phyloP scores from a whole-genome alignment of 2,329 filamentous ascomycete species.

The Pestalotiopsis sp. region DNA sequence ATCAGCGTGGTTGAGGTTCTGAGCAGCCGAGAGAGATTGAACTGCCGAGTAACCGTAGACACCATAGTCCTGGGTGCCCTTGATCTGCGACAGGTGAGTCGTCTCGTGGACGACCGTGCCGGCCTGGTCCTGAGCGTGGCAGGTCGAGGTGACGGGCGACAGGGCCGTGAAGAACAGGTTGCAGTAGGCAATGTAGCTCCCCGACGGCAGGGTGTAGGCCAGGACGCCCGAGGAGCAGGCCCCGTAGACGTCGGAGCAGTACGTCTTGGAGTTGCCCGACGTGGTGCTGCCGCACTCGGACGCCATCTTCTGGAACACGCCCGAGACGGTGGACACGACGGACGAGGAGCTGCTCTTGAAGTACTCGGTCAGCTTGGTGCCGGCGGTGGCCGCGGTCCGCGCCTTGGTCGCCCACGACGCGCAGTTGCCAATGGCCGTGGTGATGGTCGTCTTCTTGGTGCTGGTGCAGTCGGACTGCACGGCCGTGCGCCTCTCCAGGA shows the following conservation, averaged over 20 bases:
- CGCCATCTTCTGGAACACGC: slow-evolving; percentile 54
- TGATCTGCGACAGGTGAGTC: slow-evolving; percentile 61
- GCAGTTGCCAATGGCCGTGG: neutral
- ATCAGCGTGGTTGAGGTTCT: slow-evolving; percentile 67
- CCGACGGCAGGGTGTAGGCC: slow-evolving; percentile 62
- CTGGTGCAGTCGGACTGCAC: slow-evolving; percentile 13
- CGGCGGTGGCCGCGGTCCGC: neutral
- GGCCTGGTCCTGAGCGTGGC: slow-evolving; percentile 67
- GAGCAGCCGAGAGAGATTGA: slow-evolving; percentile 42
- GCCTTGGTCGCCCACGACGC: neutral
- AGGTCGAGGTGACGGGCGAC: slow-evolving; percentile 48
- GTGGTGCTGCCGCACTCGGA: slow-evolving; percentile 56
- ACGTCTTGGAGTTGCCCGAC: slow-evolving; percentile 52
- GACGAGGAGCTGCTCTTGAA: slow-evolving; percentile 60
- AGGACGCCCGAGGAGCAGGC: slow-evolving; percentile 55
- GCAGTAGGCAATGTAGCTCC: slow-evolving; percentile 64
- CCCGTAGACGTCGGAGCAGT: slow-evolving; percentile 60
- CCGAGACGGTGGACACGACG: slow-evolving; percentile 52
- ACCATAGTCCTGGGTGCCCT: slow-evolving; percentile 61
- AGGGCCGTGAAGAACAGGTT: slow-evolving; percentile 59
- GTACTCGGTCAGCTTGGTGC: slow-evolving; percentile 57
- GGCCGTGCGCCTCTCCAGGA: neutral
- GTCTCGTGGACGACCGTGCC: slow-evolving; percentile 68
- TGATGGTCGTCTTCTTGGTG: neutral
- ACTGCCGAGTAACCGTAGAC: slow-evolving; percentile 61